Evolutionary conservation across 306 rosid species (phyloP), one percentile per base, ranked within the genome.

Genomic region (Macrotyloma uniflorum): DNA sequence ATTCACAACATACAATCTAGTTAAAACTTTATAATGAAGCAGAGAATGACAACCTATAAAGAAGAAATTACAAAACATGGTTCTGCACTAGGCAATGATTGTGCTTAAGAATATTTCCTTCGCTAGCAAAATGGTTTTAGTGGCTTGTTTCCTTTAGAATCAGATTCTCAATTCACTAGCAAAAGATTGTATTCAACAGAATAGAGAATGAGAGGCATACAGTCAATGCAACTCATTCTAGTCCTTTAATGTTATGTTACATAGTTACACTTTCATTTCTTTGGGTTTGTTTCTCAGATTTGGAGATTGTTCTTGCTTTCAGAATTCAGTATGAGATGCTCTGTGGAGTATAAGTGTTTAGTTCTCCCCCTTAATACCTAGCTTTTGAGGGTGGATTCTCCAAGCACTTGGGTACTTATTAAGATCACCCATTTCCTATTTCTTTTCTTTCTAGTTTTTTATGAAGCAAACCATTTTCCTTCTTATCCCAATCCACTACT

Each of bases 11-110:
- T 45, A n/a, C 32, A 18, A 35, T 53, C 74, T 24, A 71, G 59
- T 7, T 78, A 76, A 8, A 55, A 36, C 54, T 76, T 45, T 38
- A 42, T 51, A 70, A 76, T 62, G 53, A 70, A 50, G 42, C 68
- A 49, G 23, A 67, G 57, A 76, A 59, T 70, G 54, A 16, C 40
- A 36, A 57, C 8, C 24, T 33, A 64, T 35, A 20, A 22, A 18
- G 2, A 24, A 28, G 18, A 36, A 36, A 51, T 36, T 50, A 30
- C 49, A 49, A 33, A 66, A 77, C 40, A 19, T 12, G 20, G 10
- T 51, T 66, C 57, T 66, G 33, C 54, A 57, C 6, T 22, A 22
- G 55, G 63, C 61, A 68, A 15, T 5, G 6, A 15, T 20, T 68
- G 57, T n/a, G 58, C 16, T 49, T 67, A 28, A 77, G 75, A 77